Evolutionary conservation across 805 yeast genomes (phyloP).

Genomic region (Ogataea trehaloabstinens): DNA sequence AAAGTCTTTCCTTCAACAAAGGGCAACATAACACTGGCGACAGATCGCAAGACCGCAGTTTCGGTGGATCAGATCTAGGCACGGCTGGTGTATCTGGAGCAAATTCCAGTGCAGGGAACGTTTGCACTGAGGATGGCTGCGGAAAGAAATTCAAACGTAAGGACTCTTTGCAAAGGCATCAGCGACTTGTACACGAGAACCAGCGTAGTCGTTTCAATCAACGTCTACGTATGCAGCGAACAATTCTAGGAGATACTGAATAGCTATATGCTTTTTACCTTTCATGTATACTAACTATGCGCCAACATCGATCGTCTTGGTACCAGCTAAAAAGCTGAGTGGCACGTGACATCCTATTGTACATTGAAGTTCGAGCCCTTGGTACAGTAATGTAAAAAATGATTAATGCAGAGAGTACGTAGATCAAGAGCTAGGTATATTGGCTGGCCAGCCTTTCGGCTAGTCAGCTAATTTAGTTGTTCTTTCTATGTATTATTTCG

Average conservation of each 20-base stretch:
- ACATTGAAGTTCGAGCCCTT: no score
- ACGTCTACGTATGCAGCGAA: constrained; percentile 25
- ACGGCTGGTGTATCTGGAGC: neutral
- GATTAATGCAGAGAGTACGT: no score
- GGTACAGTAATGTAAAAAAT: no score
- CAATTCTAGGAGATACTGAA: constrained; percentile 17
- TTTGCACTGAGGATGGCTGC: constrained; percentile 34
- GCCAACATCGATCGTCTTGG: no score
- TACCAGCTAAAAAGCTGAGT: no score
- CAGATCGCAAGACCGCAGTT: neutral
- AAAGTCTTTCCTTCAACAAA: constrained; percentile 8
- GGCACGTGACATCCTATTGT: no score
- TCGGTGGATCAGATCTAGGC: constrained; percentile 5
- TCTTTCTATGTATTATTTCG: no score
- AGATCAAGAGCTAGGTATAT: no score
- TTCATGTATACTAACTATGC: no score
- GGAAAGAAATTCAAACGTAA: constrained; percentile 48
- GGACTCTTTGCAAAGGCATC: constrained; percentile 55
- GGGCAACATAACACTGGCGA: neutral
- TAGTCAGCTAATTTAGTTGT: no score
- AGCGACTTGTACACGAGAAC: constrained; percentile 49
- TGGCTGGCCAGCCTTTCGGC: no score
- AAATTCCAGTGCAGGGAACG: constrained; percentile 3
- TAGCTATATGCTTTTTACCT: no score
- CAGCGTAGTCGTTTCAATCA: constrained; percentile 38